Evolutionary conservation across 768 basidiomycete species (phyloP).

Genomic region (Leccinum rimulosum): DNA sequence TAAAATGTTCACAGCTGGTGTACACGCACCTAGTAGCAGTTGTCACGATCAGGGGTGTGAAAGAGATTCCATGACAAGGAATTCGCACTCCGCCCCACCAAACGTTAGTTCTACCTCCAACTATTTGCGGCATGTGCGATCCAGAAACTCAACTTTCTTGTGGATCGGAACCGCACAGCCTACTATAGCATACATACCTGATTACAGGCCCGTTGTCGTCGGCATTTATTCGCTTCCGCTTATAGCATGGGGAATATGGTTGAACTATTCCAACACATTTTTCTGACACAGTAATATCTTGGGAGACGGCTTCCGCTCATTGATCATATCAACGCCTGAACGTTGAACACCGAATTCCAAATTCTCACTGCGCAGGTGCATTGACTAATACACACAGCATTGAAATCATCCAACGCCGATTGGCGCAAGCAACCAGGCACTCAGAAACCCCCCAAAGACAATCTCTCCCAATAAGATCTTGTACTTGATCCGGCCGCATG

Average conservation of each 20-base stretch:
- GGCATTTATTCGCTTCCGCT: background rate
- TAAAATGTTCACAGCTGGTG: conserved; percentile 36
- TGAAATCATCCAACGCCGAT: background rate
- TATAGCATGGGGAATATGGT: background rate
- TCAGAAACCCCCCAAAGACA: background rate
- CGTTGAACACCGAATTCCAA: background rate
- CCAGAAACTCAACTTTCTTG: conserved; percentile 8
- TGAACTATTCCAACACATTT: background rate
- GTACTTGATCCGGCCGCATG: background rate
- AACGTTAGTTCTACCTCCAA: background rate
- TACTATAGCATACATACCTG: background rate
- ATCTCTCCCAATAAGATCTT: conserved; percentile 3
- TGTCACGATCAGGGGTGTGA: conserved; percentile 18
- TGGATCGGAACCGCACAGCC: conserved; percentile 9
- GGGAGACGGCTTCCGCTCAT: conserved; percentile 7
- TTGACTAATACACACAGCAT: conserved; percentile 5
- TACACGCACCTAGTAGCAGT: conserved; percentile 36
- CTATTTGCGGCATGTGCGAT: background rate
- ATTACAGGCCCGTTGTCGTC: background rate
- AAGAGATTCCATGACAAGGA: conserved; percentile 10
- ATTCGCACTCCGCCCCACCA: conserved; percentile 23
- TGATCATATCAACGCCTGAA: background rate
- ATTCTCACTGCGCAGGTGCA: conserved; percentile 7
- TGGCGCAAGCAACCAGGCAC: conserved; percentile 1
- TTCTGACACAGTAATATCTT: background rate